Percentiles rank a stretch among this genome's conserved stretches.
Conservation (phyloP, 83 land plant species). For the Thuja plicata region DNA sequence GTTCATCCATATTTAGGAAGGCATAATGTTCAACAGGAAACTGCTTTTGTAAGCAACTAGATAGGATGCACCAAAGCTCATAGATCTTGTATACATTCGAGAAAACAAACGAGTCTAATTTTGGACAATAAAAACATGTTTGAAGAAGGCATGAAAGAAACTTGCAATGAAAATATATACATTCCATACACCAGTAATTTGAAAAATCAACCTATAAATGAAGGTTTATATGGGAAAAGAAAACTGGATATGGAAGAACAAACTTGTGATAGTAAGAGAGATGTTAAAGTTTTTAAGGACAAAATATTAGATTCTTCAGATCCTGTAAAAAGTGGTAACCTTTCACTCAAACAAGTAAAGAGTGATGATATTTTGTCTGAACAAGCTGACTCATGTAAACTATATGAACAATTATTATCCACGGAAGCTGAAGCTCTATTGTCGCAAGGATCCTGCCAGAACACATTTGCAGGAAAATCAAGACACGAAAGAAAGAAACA, state of each 20-base stretch:
- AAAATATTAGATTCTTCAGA: not conserved
- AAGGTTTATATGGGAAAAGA: not conserved
- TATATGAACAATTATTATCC: too few relatives aligned
- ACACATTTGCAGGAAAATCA: not conserved
- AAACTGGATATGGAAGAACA: too few relatives aligned
- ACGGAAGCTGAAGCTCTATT: too few relatives aligned
- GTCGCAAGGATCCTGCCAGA: too few relatives aligned
- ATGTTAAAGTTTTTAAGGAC: not conserved
- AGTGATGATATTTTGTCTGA: not conserved
- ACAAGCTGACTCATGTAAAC: too few relatives aligned
- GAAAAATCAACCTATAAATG: not conserved
- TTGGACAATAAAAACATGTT: too few relatives aligned
- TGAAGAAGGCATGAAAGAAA: too few relatives aligned
- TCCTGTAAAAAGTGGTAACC: not conserved
- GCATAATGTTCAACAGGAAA: constrained; percentile 2
- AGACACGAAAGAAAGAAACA: constrained; percentile 3
- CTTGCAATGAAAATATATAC: not conserved
- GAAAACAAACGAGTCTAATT: not conserved
- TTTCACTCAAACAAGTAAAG: not conserved
- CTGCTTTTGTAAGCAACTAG: constrained; percentile 5
- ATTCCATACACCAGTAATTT: not conserved
- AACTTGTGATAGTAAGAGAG: not conserved
- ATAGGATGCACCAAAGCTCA: not conserved
- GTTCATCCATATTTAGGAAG: constrained; percentile 48
- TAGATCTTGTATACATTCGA: not conserved